Conservation (phyloP, 1,284 basidiomycete species). For the Laetiporus sulphureus region DNA sequence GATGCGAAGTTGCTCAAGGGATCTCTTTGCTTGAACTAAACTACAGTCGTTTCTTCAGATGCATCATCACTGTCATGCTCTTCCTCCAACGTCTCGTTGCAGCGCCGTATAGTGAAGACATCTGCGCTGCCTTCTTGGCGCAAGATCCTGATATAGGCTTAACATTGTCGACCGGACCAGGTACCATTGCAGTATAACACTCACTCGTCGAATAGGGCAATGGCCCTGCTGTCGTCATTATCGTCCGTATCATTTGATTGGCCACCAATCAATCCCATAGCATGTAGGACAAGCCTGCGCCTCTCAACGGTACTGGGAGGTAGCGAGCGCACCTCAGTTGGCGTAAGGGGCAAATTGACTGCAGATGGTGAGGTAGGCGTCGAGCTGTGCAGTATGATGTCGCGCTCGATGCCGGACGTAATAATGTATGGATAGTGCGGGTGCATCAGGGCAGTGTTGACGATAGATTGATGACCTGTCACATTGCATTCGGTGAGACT, state of each 20-base stretch:
- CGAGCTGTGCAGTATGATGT: conserved; percentile 63
- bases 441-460: conserved; percentile 68
- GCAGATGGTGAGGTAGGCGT: conserved; percentile 44
- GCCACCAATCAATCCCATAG: conserved; percentile 16
- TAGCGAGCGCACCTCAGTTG: conserved; percentile 39
- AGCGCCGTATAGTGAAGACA: conserved; percentile 37
- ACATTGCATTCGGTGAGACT: background rate
- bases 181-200: conserved; percentile 6
- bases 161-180: background rate
- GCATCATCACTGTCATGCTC: too few relatives aligned
- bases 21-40: too few relatives aligned
- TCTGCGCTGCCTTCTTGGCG: conserved; percentile 42
- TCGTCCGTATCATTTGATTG: conserved; percentile 27
- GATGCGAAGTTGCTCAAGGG: too few relatives aligned
- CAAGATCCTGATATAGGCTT: conserved; percentile 17
- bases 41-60: too few relatives aligned
- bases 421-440: conserved; percentile 59
- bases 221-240: conserved; percentile 32
- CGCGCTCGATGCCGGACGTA: conserved; percentile 66
- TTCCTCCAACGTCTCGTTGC: too few relatives aligned
- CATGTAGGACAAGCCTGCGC: conserved; percentile 29
- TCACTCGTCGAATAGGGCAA: conserved; percentile 34
- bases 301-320: conserved; percentile 24
- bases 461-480: conserved; percentile 65
- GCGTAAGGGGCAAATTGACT: conserved; percentile 35